Percentiles rank a stretch among this genome's conserved stretches.
These are phyloP conservation scores for Russula abietina DNA, from an alignment of 768 basidiomycete species.

Conservation along the genomic window DNA sequence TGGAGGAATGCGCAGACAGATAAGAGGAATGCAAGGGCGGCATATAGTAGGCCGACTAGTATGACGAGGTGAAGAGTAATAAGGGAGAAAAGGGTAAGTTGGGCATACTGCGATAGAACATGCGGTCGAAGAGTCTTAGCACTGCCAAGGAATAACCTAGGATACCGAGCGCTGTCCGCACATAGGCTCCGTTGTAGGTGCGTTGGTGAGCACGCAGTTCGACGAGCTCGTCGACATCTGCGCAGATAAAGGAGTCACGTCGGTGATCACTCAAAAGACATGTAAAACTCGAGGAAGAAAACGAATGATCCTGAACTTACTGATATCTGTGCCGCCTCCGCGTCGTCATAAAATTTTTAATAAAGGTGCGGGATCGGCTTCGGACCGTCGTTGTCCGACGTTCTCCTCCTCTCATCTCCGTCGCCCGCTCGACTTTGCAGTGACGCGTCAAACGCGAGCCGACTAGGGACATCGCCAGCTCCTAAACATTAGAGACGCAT, in stretches of 20 bases:
- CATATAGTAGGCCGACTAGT: slow-evolving; percentile 55
- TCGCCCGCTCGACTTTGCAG: background rate
- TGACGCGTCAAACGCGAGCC: background rate
- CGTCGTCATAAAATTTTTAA: background rate
- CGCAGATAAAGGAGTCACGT: slow-evolving; percentile 31
- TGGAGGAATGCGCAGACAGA: slow-evolving; percentile 55
- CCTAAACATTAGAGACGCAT: background rate
- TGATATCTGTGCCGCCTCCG: slow-evolving; percentile 8
- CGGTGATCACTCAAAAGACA: slow-evolving; percentile 30
- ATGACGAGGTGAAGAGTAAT: background rate
- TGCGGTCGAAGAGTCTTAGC: slow-evolving; percentile 68
- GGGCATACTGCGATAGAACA: slow-evolving; percentile 65
- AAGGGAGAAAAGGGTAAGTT: background rate
- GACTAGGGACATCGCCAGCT: background rate
- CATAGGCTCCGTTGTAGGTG: slow-evolving; percentile 80
- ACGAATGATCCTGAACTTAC: background rate
- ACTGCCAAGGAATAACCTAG: slow-evolving; percentile 70
- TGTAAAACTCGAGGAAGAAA: background rate
- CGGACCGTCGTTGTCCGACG: background rate
- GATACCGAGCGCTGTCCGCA: slow-evolving; percentile 65
- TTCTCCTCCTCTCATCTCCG: background rate
- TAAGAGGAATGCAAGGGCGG: slow-evolving; percentile 55
- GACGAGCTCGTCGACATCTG: slow-evolving; percentile 38
- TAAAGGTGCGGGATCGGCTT: background rate
- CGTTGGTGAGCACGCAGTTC: slow-evolving; percentile 76